Base-by-base conservation (phyloP, 2,329 filamentous ascomycete species). In the Clathrospora elynae region DNA sequence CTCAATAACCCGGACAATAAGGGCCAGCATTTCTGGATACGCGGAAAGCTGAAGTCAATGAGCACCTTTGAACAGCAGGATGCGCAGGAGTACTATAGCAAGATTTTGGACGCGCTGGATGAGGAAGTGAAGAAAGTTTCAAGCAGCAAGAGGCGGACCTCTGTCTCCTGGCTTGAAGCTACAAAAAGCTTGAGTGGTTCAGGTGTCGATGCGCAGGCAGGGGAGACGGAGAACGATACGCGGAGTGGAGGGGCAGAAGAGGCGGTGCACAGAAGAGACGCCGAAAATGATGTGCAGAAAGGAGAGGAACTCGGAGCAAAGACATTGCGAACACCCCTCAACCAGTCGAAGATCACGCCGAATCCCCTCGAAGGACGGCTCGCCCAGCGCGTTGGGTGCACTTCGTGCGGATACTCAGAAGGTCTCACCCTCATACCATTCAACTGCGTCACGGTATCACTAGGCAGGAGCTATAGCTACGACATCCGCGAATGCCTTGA, bases 31-130 rank as follows among this genome's bases (percentile, higher is more conserved):
- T 75, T 96, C 10, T 96, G 89, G 89, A 90, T 90, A 5, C 88
- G 89, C 0, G 75, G 80, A 1, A 82, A 86, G 40, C 75, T 96
- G 31, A 96, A 96, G 71, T 91, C 85, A 7, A 95, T 97, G 86
- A 92, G 86, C 69, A 96, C 88, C 19, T 95, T 88, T 82, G 88
- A 95, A 57, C 93, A 97, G 66, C 93, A 99, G 71, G 93, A 99
- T 71, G 93, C 93, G 4, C 93, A 97, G 66, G 93, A 99, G 69
- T 99, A 97, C 68, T 96, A 88, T 61, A 92, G 90, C 11, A 95
- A 92, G 61, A 78, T 99, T 10, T 71, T 96, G 33, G 90, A 92
- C 55, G 85, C 91, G 57, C 76, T 96, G 18, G 89, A 96, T 61
- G 86, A 86, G 60, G 89, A 95, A 62, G 76, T 89, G 26, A 78